Base-by-base conservation (phyloP, 225 moss, liverwort and hornwort species). In the Bryum argenteum region DNA sequence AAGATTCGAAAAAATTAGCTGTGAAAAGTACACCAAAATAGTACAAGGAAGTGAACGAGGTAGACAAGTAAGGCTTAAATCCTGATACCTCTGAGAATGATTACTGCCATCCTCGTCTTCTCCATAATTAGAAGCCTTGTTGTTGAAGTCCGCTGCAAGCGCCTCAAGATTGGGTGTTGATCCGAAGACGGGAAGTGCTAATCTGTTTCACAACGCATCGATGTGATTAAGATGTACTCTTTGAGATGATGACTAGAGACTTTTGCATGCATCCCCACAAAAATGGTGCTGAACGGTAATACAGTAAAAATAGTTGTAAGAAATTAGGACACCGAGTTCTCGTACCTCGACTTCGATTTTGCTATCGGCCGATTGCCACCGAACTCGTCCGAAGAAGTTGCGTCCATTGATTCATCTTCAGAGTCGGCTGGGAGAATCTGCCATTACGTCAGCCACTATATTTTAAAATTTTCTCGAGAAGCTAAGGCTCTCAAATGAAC, bases 131-230 rank as follows among this genome's bases (percentile, higher is more conserved):
- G 58, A 51, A 57, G 90, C 65, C n/a, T 85, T 88, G 44, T 82
- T 80, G 59, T 85, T 82, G 23, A 54, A 78, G 74, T 94, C 94
- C 76, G 90, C 73, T 65, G 91, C 94, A 76, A 91, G 83, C 57
- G 90, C 94, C 77, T 94, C 89, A 48, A 95, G 75, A 82, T 85
- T 95, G 54, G 92, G 85, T 75, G 94, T 77, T 24, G 94, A 95
- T 71, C 94, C 92, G 75, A 95, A 95, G 28, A 85, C 84, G 20
- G 94, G 94, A 64, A 90, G 94, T 71, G 92, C 64, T 72, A 83
- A 79, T 76, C 83, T 83, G 75, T 75, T n/a, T 70, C n/a, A 57
- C 76, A 65, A 54, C 19, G 58, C 58, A 77, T 55, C 48, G 50
- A 24, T 54, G 45, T 15, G 2, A 45, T 53, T 65, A 17, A 55